phyloP scores from a whole-genome alignment of 345 rosid genomes.

The Hibiscus trionum region DNA sequence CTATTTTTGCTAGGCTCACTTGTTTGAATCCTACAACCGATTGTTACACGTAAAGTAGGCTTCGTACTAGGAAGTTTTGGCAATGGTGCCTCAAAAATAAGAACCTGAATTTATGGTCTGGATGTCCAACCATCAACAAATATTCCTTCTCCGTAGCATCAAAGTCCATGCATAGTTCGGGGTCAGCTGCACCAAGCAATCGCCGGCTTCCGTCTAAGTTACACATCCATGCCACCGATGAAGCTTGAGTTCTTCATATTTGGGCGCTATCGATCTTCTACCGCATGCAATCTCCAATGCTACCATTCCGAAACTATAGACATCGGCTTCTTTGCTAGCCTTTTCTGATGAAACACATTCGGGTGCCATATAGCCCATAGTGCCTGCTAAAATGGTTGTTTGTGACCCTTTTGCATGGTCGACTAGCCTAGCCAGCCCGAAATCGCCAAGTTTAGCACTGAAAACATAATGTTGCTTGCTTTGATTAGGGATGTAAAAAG shows the following conservation, averaged over 20 bases:
- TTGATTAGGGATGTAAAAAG: too few species aligned
- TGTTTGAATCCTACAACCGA: too few species aligned
- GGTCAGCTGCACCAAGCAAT: not conserved
- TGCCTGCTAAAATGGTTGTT: constrained; percentile 7
- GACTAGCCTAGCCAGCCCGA: constrained; percentile 27
- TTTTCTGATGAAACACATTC: not conserved
- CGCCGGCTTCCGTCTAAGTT: not conserved
- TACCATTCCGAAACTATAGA: constrained; percentile 17
- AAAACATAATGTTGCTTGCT: constrained; percentile 3
- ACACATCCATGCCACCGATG: constrained; percentile 14
- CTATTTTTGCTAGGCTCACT: too few species aligned
- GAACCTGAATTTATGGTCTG: too few species aligned
- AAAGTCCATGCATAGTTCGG: not conserved
- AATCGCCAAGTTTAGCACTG: constrained; percentile 31
- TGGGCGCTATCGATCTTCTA: constrained; percentile 4
- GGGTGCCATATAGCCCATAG: constrained; percentile 17
- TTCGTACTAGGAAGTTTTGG: too few species aligned
- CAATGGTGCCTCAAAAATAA: too few species aligned
- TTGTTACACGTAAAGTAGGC: too few species aligned
- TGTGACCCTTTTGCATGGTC: constrained; percentile 13
- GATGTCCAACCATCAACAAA: not conserved
- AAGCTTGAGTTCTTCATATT: not conserved
- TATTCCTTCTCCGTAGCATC: not conserved
- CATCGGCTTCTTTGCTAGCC: too few species aligned
- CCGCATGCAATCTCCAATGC: constrained; percentile 21